Base-by-base conservation (phyloP, 2,329 filamentous ascomycete genomes). In the Stagonosporopsis rhizophila region DNA sequence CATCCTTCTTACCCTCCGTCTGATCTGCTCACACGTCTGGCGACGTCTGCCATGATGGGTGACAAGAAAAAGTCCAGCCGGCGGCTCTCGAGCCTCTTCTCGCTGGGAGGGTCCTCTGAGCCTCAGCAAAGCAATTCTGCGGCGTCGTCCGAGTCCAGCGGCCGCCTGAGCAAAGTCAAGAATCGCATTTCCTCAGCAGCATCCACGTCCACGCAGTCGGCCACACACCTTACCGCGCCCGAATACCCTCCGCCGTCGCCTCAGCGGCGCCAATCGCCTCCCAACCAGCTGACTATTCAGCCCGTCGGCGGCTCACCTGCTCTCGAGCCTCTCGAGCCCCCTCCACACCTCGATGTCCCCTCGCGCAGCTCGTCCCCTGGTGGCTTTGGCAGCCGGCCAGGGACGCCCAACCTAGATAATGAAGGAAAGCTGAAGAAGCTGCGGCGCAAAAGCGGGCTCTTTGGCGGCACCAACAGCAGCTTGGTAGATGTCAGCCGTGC, bases 21-120 rank as follows among this genome's bases (percentile, higher is more conserved):
- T 44, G 23, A 12, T 35, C 23, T 28, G 27, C 40, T 22, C 22
- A 38, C 44, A 41, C 17, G 2, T 28, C 23, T 23, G 20, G 17
- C 44, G 23, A 35, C 14, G 23, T 39, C 57, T 53, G 66, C 28
- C n/a, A 50, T 67, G 59, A 42, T 70, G 64, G 60, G 59, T 34
- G 63, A 69, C 50, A 72, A 69, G 63, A 75, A 72, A 61, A 68
- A 67, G 46, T 64, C 71, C n/a, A 68, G 60, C 60, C 62, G 63
- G 42, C 59, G 73, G 58, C 66, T 76, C 50, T 75, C 72, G 47
- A 73, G 72, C 39, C 53, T 75, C 27, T 73, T 76, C 54, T 72
- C 67, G 12, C 48, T 64, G 37, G 63, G 62, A 6, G 44, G 41
- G 15, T 67, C 67, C 12, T 61, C 64, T 42, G 66, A 66, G 20